Conservation (phyloP, 2,329 filamentous ascomycete species). For the Pezicula rhizophila region DNA sequence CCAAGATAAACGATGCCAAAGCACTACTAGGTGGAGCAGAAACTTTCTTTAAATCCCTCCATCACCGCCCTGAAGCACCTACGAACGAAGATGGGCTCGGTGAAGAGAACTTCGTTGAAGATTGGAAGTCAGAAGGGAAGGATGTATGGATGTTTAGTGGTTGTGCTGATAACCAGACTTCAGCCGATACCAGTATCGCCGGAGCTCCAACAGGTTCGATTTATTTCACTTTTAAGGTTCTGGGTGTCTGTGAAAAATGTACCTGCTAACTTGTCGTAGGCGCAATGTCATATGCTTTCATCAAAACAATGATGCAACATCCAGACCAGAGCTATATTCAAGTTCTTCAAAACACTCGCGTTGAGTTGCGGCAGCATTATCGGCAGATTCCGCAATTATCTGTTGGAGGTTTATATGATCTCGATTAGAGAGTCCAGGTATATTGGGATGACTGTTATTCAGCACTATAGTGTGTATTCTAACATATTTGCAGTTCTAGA, state of each 20-base stretch:
- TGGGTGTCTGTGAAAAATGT: too few relatives aligned
- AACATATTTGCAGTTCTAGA: too few relatives aligned
- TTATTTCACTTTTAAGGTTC: neutral
- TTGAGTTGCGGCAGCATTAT: constrained; percentile 21
- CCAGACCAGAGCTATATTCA: constrained; percentile 29
- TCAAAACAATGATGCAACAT: constrained; percentile 28
- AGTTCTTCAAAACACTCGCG: constrained; percentile 26
- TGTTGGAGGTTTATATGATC: constrained; percentile 23
- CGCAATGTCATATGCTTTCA: constrained; percentile 34
- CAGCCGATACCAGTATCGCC: constrained; percentile 32
- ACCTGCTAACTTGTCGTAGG: constrained; percentile 17
- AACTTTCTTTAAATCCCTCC: constrained; percentile 45
- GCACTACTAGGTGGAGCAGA: constrained; percentile 45
- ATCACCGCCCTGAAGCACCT: constrained; percentile 36
- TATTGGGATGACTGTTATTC: constrained; percentile 2
- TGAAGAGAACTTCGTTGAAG: constrained; percentile 38
- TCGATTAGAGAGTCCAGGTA: constrained; percentile 22
- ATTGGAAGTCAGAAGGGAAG: constrained; percentile 32
- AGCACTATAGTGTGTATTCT: too few relatives aligned
- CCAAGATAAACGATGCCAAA: constrained; percentile 30
- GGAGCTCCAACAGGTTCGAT: constrained; percentile 19
- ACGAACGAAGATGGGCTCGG: constrained; percentile 37
- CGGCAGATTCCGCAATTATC: constrained; percentile 27
- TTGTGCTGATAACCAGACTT: constrained; percentile 34
- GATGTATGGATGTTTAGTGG: constrained; percentile 38